phyloP scores from a whole-genome alignment of 371 early-diverging fungal species.

The Zancudomyces culisetae region DNA sequence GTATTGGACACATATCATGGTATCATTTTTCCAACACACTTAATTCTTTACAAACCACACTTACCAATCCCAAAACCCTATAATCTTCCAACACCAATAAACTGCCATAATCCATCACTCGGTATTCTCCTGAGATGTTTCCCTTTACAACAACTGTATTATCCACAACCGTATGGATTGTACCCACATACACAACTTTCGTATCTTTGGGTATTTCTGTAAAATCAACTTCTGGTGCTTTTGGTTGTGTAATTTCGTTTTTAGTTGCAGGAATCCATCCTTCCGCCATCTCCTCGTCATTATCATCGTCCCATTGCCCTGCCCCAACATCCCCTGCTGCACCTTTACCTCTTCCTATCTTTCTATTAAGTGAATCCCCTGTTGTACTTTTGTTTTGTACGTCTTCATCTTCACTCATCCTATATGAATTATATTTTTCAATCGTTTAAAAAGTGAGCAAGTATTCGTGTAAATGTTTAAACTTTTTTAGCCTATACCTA shows the following conservation, averaged over 20 bases:
- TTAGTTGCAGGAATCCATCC: slow-evolving; percentile 1
- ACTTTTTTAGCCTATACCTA: too few relatives aligned
- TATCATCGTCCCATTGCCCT: background rate
- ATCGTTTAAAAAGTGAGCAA: too few relatives aligned
- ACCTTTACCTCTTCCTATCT: too few relatives aligned
- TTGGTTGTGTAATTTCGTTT: slow-evolving; percentile 48
- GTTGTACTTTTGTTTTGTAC: too few relatives aligned
- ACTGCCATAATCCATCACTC: slow-evolving; percentile 58
- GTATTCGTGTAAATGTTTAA: too few relatives aligned
- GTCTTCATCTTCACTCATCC: too few relatives aligned
- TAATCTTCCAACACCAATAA: slow-evolving; percentile 47
- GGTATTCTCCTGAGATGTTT: slow-evolving; percentile 8
- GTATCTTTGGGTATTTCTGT: slow-evolving; percentile 31
- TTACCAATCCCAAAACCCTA: slow-evolving; percentile 31
- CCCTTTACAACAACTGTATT: slow-evolving; percentile 54
- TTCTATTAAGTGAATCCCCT: too few relatives aligned
- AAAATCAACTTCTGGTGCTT: slow-evolving; percentile 16
- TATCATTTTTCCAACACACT: too few relatives aligned
- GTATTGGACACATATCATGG: too few relatives aligned
- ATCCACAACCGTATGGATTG: slow-evolving; percentile 45
- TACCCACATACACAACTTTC: slow-evolving; percentile 37
- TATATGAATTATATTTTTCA: too few relatives aligned
- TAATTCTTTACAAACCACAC: background rate
- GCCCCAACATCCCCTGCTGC: background rate
- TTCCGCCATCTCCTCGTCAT: background rate